Evolutionary conservation across 2,329 filamentous ascomycete species (phyloP).

Genomic region (Ilyonectria destructans): DNA sequence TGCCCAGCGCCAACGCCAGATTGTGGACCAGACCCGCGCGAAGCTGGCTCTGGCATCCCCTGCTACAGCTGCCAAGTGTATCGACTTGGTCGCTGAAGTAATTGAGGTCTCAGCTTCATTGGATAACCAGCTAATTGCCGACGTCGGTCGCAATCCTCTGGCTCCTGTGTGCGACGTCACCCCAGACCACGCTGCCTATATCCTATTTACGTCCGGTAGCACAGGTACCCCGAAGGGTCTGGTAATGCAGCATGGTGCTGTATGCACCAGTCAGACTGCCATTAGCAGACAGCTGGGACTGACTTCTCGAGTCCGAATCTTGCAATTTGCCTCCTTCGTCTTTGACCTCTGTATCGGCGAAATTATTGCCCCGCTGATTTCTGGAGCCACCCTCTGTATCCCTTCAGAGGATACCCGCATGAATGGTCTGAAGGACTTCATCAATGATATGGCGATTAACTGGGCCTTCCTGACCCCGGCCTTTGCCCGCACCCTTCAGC

Average conservation of each 20-base stretch:
- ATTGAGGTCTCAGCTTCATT: neutral
- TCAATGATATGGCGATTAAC: constrained; percentile 36
- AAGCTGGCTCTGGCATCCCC: constrained; percentile 30
- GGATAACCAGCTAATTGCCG: neutral
- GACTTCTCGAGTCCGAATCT: constrained; percentile 17
- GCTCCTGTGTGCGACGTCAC: neutral
- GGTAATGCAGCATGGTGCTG: constrained; percentile 40
- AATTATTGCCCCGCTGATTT: constrained; percentile 30
- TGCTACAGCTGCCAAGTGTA: constrained; percentile 20
- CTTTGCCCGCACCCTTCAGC: constrained; percentile 34
- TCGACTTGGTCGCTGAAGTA: neutral
- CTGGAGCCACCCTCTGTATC: constrained; percentile 45
- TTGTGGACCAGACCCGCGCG: constrained; percentile 31
- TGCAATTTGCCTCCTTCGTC: constrained; percentile 47
- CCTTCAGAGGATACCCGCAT: constrained; percentile 45
- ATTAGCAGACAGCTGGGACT: constrained; percentile 36
- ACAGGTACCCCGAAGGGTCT: constrained; percentile 47
- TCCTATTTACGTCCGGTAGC: constrained; percentile 47
- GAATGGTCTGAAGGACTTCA: constrained; percentile 31
- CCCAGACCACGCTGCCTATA: constrained; percentile 24
- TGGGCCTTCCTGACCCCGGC: constrained; percentile 48
- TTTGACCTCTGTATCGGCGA: constrained; percentile 46
- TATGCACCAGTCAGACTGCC: constrained; percentile 28
- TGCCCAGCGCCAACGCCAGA: constrained; percentile 26
- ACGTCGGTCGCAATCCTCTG: neutral